These are phyloP conservation scores for Rosa persica DNA, from an alignment of 306 rosid species.

Conservation along the genomic window DNA sequence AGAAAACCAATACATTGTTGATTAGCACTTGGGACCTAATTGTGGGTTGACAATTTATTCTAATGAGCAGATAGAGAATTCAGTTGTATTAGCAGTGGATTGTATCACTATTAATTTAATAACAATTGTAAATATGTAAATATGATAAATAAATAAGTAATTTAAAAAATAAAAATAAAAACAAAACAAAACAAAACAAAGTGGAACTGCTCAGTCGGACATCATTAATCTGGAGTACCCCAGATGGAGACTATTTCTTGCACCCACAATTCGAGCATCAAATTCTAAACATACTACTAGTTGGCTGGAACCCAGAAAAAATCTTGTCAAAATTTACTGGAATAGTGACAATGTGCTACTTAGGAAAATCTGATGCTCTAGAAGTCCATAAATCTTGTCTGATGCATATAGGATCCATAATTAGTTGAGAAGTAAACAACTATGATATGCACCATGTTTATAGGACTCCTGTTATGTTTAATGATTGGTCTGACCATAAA, in stretches of 20 bases:
- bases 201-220: not conserved
- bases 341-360: not conserved
- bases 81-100: not conserved
- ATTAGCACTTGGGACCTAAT: constrained; percentile 1
- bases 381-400: constrained; percentile 8
- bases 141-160: too few relatives aligned
- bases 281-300: not conserved
- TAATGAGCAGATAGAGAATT: constrained; percentile 1
- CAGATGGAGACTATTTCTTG: not conserved
- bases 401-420: not conserved
- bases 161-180: too few relatives aligned
- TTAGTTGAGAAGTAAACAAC: not conserved
- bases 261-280: not conserved
- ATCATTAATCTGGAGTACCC: not conserved
- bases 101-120: not conserved
- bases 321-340: not conserved
- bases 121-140: too few relatives aligned
- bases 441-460: not conserved
- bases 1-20: constrained; percentile 18
- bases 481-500: not conserved
- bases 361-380: not conserved
- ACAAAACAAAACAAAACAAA: not conserved
- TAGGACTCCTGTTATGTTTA: not conserved
- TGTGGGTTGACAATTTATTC: not conserved
- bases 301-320: not conserved